Evolutionary conservation across 2,329 filamentous ascomycete genomes (phyloP).

Genomic region (Tolypocladium guangdongense): DNA sequence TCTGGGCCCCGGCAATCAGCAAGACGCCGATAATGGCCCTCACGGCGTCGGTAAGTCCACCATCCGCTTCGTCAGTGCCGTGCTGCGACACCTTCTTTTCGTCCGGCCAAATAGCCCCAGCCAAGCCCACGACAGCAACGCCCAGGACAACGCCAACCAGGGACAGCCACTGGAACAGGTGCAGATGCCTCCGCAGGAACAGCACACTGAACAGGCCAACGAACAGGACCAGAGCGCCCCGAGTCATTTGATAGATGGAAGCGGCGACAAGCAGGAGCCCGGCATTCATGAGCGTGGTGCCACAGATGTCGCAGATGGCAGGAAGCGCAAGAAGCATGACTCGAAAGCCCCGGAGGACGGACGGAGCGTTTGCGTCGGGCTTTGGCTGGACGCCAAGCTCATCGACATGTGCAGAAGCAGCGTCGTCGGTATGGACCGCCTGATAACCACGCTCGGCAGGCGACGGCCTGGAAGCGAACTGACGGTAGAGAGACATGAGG

Average conservation of each 20-base stretch:
- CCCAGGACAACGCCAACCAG: constrained; percentile 79
- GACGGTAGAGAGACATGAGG: constrained; percentile 53
- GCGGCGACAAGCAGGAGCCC: constrained; percentile 88
- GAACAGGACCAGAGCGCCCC: constrained; percentile 88
- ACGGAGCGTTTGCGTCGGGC: constrained; percentile 42
- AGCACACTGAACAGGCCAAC: constrained; percentile 91
- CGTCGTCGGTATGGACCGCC: constrained; percentile 43
- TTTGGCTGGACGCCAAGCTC: constrained; percentile 3
- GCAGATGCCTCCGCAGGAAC: constrained; percentile 71
- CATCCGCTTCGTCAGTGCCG: constrained; percentile 23
- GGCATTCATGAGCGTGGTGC: constrained; percentile 95
- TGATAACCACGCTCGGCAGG: constrained; percentile 50
- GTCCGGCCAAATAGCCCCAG: constrained; percentile 71
- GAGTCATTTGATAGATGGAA: constrained; percentile 97
- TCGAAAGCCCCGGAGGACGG: constrained; percentile 58
- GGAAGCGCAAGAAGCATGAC: constrained; percentile 71
- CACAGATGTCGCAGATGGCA: constrained; percentile 86
- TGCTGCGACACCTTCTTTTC: constrained; percentile 35
- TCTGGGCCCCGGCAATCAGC: constrained; percentile 85
- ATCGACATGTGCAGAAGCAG: constrained; percentile 17
- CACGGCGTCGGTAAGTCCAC: constrained; percentile 24
- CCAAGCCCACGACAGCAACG: constrained; percentile 81
- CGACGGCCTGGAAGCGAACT: constrained; percentile 34
- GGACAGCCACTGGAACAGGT: constrained; percentile 85
- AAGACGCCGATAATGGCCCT: constrained; percentile 70